A percentile compares a stretch with the other conserved stretches of the same genome.
Evolutionary conservation across 257 asterid genomes (phyloP).

Genomic region (Haberlea rhodopensis): DNA sequence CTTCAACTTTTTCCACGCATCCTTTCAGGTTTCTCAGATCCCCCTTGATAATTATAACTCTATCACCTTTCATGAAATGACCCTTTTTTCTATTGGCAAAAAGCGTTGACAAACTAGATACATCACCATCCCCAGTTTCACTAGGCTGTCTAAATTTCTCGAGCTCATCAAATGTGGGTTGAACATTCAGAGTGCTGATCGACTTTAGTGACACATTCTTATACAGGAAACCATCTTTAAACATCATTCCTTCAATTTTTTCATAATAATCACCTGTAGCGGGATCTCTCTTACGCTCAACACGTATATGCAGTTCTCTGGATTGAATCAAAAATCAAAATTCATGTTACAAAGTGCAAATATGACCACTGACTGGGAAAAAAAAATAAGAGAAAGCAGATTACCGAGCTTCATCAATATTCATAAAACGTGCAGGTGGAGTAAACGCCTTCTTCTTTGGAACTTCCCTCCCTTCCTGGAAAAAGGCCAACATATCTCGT

Average conservation of each 20-base stretch:
- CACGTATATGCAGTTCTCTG: slow-evolving; percentile 87
- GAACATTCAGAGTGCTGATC: slow-evolving; percentile 70
- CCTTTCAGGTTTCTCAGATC: slow-evolving; percentile 88
- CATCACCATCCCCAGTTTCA: slow-evolving; percentile 79
- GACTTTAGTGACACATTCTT: slow-evolving; percentile 88
- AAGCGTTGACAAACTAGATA: slow-evolving; percentile 76
- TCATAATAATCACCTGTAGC: slow-evolving; percentile 81
- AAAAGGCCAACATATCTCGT: slow-evolving; percentile 20
- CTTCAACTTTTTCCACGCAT: slow-evolving; percentile 94
- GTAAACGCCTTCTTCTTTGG: slow-evolving; percentile 82
- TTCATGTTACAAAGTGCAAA: slow-evolving; percentile 13
- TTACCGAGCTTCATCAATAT: slow-evolving; percentile 91
- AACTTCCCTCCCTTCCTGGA: slow-evolving; percentile 94
- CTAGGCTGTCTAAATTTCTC: slow-evolving; percentile 87
- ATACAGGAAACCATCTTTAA: slow-evolving; percentile 89
- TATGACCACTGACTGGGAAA: not conserved
- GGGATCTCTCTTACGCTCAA: slow-evolving; percentile 78
- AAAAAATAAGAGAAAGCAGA: slow-evolving; percentile 4
- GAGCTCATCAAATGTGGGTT: slow-evolving; percentile 93
- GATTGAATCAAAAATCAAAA: slow-evolving; percentile 15
- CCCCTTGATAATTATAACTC: slow-evolving; percentile 88
- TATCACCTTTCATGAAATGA: slow-evolving; percentile 92
- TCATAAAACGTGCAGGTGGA: slow-evolving; percentile 89
- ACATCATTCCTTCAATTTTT: slow-evolving; percentile 86
- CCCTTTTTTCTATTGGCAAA: slow-evolving; percentile 91